Conservation (phyloP, 805 yeast genomes). For the Peterozyma toletana region DNA sequence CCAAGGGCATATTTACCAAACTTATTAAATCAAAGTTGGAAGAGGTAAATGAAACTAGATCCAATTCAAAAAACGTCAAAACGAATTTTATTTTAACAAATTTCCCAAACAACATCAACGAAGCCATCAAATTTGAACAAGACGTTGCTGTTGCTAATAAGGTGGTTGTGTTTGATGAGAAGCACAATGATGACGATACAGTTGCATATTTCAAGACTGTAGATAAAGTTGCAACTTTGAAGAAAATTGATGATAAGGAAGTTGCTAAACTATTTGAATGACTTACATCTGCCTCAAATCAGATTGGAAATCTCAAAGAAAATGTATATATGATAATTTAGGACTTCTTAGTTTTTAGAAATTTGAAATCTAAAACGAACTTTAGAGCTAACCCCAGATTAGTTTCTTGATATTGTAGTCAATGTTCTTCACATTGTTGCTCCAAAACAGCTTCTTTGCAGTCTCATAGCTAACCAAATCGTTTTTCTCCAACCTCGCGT, state of each 20-base stretch:
- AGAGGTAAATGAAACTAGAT: conserved; percentile 15
- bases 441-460: conserved; percentile 19
- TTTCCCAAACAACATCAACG: conserved; percentile 57
- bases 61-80: conserved; percentile 27
- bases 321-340: neutral
- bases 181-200: conserved; percentile 32
- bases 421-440: conserved; percentile 24
- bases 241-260: neutral
- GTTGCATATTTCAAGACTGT: conserved; percentile 64
- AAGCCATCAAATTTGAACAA: conserved; percentile 68
- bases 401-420: conserved; percentile 28
- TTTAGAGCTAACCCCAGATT: conserved; percentile 27
- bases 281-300: neutral
- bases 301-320: neutral
- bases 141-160: conserved; percentile 47
- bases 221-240: conserved; percentile 33
- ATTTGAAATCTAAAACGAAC: too few species aligned
- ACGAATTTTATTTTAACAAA: conserved; percentile 40
- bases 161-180: conserved; percentile 26
- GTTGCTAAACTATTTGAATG: too few species aligned
- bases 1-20: conserved; percentile 43
- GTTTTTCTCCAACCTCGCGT: conserved; percentile 16
- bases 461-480: conserved; percentile 28
- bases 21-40: conserved; percentile 34
- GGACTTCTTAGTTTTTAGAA: neutral